These are phyloP conservation scores for Plectosphaerella sp. DNA, from an alignment of 2,329 filamentous ascomycete genomes.

Conservation along the genomic window DNA sequence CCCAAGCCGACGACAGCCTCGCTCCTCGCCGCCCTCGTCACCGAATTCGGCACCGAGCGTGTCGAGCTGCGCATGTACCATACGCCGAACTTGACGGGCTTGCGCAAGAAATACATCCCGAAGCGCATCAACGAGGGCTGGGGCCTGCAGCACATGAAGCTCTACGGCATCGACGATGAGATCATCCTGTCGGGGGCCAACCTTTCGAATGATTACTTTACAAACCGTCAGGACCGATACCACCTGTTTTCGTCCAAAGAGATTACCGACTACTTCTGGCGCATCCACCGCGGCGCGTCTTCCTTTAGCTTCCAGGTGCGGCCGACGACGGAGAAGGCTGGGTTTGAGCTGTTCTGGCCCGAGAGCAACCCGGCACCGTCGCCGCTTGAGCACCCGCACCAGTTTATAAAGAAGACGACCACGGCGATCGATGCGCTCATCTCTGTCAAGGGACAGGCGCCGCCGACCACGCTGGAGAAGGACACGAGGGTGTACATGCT, in stretches of 20 bases:
- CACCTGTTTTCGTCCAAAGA: slow-evolving; percentile 80
- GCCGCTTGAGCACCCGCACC: slow-evolving; percentile 64
- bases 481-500: slow-evolving; percentile 81
- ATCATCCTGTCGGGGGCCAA: slow-evolving; percentile 95
- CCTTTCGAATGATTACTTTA: slow-evolving; percentile 90
- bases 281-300: slow-evolving; percentile 71
- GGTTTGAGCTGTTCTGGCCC: slow-evolving; percentile 70
- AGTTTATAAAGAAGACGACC: slow-evolving; percentile 68
- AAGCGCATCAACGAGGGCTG: slow-evolving; percentile 95
- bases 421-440: slow-evolving; percentile 64
- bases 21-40: slow-evolving; percentile 75
- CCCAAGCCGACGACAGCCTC: slow-evolving; percentile 85
- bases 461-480: slow-evolving; percentile 18
- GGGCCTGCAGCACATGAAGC: slow-evolving; percentile 98
- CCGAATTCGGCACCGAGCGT: slow-evolving; percentile 76
- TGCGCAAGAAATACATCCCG: slow-evolving; percentile 79
- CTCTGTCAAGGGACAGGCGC: slow-evolving; percentile 32
- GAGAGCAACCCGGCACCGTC: slow-evolving; percentile 67
- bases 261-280: slow-evolving; percentile 77
- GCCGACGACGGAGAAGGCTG: slow-evolving; percentile 52
- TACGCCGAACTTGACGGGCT: slow-evolving; percentile 87
- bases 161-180: slow-evolving; percentile 93
- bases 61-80: slow-evolving; percentile 98
- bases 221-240: slow-evolving; percentile 90
- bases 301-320: slow-evolving; percentile 77